phyloP scores from a whole-genome alignment of 129 eudicot species.

The Artemisia tridentata region DNA sequence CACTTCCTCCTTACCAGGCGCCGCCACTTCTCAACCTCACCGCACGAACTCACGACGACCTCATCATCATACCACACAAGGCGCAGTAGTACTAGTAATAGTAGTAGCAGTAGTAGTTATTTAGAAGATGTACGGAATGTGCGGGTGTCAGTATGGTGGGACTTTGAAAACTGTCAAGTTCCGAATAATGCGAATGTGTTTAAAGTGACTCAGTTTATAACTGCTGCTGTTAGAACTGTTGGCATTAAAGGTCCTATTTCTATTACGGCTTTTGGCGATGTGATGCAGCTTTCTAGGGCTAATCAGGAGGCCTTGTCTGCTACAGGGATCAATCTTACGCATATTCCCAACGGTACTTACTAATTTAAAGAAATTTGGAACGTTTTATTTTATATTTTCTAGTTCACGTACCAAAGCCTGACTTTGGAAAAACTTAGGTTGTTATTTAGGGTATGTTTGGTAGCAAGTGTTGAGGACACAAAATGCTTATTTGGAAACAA shows the following conservation, averaged over 20 bases:
- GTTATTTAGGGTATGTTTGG: no score
- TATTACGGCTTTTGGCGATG: constrained; percentile 90
- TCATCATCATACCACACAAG: constrained; percentile 32
- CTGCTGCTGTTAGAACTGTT: constrained; percentile 64
- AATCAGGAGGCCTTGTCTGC: constrained; percentile 81
- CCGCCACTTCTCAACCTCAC: constrained; percentile 44
- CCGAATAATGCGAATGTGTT: constrained; percentile 54
- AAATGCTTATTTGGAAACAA: no score
- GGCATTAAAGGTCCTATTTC: constrained; percentile 89
- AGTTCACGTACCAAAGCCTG: no score
- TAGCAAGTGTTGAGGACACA: no score
- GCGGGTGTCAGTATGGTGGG: constrained; percentile 98
- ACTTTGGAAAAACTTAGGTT: no score
- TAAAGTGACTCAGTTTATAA: constrained; percentile 58
- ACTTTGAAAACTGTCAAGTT: constrained; percentile 73
- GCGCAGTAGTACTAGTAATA: not conserved
- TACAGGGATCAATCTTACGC: constrained; percentile 80
- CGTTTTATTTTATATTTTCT: no score
- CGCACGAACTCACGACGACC: constrained; percentile 7
- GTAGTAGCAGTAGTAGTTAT: not conserved
- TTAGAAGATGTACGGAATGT: constrained; percentile 62
- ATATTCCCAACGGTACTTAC: constrained; percentile 75
- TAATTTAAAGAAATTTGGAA: no score
- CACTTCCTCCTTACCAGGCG: constrained; percentile 22
- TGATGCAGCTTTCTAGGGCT: constrained; percentile 58